Evolutionary conservation across 2,329 filamentous ascomycete species (phyloP), one percentile per base, ranked within the genome.

Genomic region (Coniochaeta pulveracea): DNA sequence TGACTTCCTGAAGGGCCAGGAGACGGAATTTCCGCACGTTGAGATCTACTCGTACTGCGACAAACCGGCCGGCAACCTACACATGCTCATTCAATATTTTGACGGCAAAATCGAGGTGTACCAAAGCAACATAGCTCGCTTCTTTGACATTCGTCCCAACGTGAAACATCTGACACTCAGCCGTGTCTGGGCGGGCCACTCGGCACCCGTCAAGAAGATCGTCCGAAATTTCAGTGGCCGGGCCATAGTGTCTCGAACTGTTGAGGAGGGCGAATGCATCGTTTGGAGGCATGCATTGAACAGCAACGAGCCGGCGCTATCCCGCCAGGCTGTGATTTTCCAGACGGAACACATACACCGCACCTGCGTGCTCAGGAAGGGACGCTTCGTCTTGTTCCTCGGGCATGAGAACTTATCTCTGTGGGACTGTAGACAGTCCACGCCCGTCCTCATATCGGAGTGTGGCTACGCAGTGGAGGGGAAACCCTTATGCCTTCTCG

Each of bases 101-200:
- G 80, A 91, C 48, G 89, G 89, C 8, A 73, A 76, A 37, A 77
- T 98, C 40, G 79, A 85, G 34, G 82, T 88, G 57, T 85, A 86
- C 49, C 76, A 86, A 43, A 79, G 78, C 28, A 76, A 79, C 42
- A 68, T 94, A 17, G 82, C 88, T 37, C 71, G 81, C 34, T 63
- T 96, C 10, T 80, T 98, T 42, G 85, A 93, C 47, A 79, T 83
- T 3, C 64, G 69, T 3, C 66, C 72, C 1, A 69, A 72, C 26
- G 64, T 69, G 26, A 61, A 60, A 26, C 75, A 83, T 2, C 57
- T 93, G 11, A 57, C 61, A 14, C 64, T 74, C 10, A 73, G 71
- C 40, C 70, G 75, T 3, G 69, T 77, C 2, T 93, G 86, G 84
- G 85, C 85, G 2, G 88, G 89, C 1, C 88, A 95, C 58, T 82